phyloP scores from a whole-genome alignment of 495 filamentous ascomycete genomes.

The Daldinia bambusicola region DNA sequence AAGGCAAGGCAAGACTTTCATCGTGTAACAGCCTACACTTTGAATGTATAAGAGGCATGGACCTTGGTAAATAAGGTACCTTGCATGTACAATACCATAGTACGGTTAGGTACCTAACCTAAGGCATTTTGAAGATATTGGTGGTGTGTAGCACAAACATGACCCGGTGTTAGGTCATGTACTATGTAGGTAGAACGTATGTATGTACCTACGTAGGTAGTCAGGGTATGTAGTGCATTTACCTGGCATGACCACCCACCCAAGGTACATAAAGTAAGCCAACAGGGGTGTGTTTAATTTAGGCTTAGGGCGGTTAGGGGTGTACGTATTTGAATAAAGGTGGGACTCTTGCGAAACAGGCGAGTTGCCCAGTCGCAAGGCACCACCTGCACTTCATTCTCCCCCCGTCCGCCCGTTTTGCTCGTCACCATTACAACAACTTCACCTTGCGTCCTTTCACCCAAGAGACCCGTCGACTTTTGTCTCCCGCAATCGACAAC shows the following conservation, averaged over 20 bases:
- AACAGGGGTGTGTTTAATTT: background rate
- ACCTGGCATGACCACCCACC: too few relatives aligned
- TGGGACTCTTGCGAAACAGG: constrained; percentile 31
- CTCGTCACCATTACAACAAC: constrained; percentile 37
- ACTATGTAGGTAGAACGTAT: constrained; percentile 10
- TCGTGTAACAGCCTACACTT: background rate
- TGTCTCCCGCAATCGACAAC: constrained; percentile 24
- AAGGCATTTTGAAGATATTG: background rate
- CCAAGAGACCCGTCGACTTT: constrained; percentile 18
- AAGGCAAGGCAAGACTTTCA: too few relatives aligned
- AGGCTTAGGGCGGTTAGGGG: constrained; percentile 16
- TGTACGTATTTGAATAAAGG: constrained; percentile 18
- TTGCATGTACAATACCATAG: background rate
- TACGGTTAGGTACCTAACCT: too few relatives aligned
- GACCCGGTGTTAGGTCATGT: background rate
- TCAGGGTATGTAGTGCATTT: too few relatives aligned
- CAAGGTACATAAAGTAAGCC: constrained; percentile 17
- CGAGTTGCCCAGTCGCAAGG: constrained; percentile 43
- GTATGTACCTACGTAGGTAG: too few relatives aligned
- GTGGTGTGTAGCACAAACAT: constrained; percentile 8
- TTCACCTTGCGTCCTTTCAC: constrained; percentile 33
- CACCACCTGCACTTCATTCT: constrained; percentile 33
- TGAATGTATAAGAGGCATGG: too few relatives aligned
- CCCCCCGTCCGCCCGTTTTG: constrained; percentile 41
- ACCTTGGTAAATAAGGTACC: background rate